A percentile compares a stretch with the other conserved stretches of the same genome.
phyloP scores from a whole-genome alignment of 345 rosid species.

The Brassica rapa region DNA sequence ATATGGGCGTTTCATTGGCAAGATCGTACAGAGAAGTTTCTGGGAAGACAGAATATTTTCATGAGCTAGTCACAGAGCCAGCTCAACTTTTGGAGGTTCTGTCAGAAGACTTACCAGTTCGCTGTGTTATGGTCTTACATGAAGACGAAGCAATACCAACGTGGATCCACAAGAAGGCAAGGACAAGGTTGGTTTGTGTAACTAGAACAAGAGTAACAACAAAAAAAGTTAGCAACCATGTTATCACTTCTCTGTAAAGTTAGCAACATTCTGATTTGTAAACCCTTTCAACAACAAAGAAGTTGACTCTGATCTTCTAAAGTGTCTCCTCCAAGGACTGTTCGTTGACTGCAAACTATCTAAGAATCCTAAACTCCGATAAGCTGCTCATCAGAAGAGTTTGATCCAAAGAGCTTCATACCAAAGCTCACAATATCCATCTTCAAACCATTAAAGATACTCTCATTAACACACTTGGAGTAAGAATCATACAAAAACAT shows the following conservation, averaged over 20 bases:
- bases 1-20: slow-evolving; percentile 50
- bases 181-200: too few relatives aligned
- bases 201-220: too few relatives aligned
- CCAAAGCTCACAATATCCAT: slow-evolving; percentile 85
- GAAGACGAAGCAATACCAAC: too few relatives aligned
- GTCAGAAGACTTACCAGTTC: background rate
- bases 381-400: slow-evolving; percentile 79
- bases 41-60: slow-evolving; percentile 82
- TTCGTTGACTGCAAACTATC: slow-evolving; percentile 50
- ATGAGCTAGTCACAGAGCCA: slow-evolving; percentile 65
- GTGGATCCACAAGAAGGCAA: too few relatives aligned
- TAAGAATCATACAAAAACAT: slow-evolving; percentile 89
- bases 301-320: slow-evolving; percentile 71
- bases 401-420: slow-evolving; percentile 69
- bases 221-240: too few relatives aligned
- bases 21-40: slow-evolving; percentile 60
- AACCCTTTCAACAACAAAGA: slow-evolving; percentile 55
- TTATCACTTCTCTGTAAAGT: too few relatives aligned
- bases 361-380: slow-evolving; percentile 60
- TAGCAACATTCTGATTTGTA: too few relatives aligned
- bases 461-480: slow-evolving; percentile 74
- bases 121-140: too few relatives aligned
- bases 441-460: slow-evolving; percentile 82
- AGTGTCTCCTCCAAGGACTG: slow-evolving; percentile 70
- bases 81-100: slow-evolving; percentile 39